Percentiles rank a stretch among this genome's conserved stretches.
These are phyloP conservation scores for Rhodotorula babjevae DNA, from an alignment of 768 basidiomycete species.

Conservation along the genomic window DNA sequence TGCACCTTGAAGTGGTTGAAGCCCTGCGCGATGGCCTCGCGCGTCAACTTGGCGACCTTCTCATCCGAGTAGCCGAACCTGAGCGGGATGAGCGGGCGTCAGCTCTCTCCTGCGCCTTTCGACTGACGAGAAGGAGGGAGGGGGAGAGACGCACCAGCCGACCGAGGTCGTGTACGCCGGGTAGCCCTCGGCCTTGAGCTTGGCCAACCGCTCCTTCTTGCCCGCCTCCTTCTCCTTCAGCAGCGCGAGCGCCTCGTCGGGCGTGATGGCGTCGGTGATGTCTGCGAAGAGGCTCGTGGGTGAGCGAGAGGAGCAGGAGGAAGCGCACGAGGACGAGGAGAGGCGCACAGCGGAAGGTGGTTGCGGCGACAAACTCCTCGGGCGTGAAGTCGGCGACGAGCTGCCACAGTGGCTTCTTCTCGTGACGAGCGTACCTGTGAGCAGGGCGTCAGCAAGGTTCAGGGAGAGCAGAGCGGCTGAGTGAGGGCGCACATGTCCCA, in stretches of 20 bases:
- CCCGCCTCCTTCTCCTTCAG: slow-evolving; percentile 69
- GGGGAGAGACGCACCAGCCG: slow-evolving; percentile 18
- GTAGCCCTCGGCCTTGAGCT: slow-evolving; percentile 52
- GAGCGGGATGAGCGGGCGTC: slow-evolving; percentile 38
- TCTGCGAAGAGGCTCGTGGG: slow-evolving; percentile 63
- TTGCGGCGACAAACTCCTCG: slow-evolving; percentile 45
- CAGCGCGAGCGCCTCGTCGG: slow-evolving; percentile 78
- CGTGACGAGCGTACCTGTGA: slow-evolving; percentile 62
- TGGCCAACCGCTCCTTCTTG: slow-evolving; percentile 72
- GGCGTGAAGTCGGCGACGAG: slow-evolving; percentile 80
- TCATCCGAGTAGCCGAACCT: slow-evolving; percentile 75
- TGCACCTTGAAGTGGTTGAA: slow-evolving; percentile 89
- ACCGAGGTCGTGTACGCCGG: slow-evolving; percentile 42
- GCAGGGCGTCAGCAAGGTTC: too few species aligned
- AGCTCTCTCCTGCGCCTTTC: too few species aligned
- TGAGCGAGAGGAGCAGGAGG: slow-evolving; percentile 60
- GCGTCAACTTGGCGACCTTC: slow-evolving; percentile 75
- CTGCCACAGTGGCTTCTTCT: slow-evolving; percentile 88
- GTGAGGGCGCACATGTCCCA: slow-evolving; percentile 67
- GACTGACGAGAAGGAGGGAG: not conserved
- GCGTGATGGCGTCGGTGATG: slow-evolving; percentile 87
- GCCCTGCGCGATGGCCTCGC: slow-evolving; percentile 74
- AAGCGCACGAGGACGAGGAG: not conserved
- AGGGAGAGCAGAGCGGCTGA: not conserved
- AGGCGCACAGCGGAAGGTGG: slow-evolving; percentile 15